Evolutionary conservation across 1,139 yeast genomes (phyloP), one percentile per base, ranked within the genome.

Genomic region (Blastobotrys aristatus): DNA sequence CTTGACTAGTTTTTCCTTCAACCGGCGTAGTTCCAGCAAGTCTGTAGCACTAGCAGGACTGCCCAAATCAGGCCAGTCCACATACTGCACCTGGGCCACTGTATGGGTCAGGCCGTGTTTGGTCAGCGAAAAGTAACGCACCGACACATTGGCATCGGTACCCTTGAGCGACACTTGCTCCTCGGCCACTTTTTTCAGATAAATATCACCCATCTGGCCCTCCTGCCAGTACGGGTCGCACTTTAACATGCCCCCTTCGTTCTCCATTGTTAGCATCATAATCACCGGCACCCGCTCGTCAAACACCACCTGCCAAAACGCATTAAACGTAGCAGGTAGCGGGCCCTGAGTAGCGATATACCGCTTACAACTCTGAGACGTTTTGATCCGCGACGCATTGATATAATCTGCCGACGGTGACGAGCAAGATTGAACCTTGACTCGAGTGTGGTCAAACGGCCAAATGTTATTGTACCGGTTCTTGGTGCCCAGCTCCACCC

Each of bases 331-430:
- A 20, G 82, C 78, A 2, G 81, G 79, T 35, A 87, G 65, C 1
- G 96, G 96, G 0, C 94, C 96, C 57, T 87, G 96, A 0, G 95
- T 83, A 0, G 95, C 96, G 54, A 87, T 82, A 60, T 82, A 84
- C 44, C 75, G 69, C 34, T 64, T 62, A 43, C 57, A 55, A 27
- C 61, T 72, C 56, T 52, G 53, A n/a, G 48, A 58, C 44, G 58
- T 66, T 2, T 65, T 56, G 21, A 82, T 65, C 57, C 76, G 77
- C 53, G 79, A 77, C 1, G 88, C 89, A 60, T 82, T 82, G 58
- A 82, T 76, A 58, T 83, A 79, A 55, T 78, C 80, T 50, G 59
- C 54, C 2, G 54, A 33, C 13, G 50, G 43, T 8, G 41, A 43
- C 20, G 37, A 41, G 47, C 60, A 39, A 64, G 53, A n/a, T 47